Percentiles rank a stretch among this genome's conserved stretches.
Conservation (phyloP, 768 basidiomycete species). For the Phanerochaete sordida region DNA sequence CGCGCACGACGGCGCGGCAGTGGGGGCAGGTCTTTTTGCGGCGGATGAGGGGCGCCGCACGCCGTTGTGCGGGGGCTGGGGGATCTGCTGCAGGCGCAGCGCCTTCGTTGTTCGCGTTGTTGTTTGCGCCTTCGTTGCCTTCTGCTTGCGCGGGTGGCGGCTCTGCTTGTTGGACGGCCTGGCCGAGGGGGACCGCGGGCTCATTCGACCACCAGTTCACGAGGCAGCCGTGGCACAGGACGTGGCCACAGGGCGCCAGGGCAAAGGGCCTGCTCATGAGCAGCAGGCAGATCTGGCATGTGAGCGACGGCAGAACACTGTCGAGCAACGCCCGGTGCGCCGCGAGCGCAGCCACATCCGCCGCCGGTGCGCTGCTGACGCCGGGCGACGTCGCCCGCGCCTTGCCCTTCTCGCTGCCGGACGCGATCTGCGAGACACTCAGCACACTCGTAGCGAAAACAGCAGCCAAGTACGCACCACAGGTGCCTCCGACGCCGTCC, state of each 20-base stretch:
- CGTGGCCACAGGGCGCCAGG: conserved; percentile 72
- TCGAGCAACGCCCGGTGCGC: conserved; percentile 52
- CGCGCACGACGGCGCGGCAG: conserved; percentile 40
- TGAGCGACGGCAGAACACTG: conserved; percentile 58
- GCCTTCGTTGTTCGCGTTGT: conserved; percentile 8
- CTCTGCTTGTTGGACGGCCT: background rate
- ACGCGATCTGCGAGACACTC: background rate
- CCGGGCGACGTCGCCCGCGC: conserved; percentile 4
- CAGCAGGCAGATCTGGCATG: conserved; percentile 79
- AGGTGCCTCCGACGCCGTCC: background rate
- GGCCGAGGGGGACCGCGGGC: conserved; percentile 27
- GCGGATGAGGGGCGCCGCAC: conserved; percentile 22
- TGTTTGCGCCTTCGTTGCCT: background rate
- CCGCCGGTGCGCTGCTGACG: background rate
- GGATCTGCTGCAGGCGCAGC: conserved; percentile 1
- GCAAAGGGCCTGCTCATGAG: conserved; percentile 71
- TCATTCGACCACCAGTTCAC: conserved; percentile 65
- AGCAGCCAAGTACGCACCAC: background rate
- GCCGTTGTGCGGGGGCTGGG: background rate
- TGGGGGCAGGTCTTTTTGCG: conserved; percentile 43
- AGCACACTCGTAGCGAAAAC: background rate
- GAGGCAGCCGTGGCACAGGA: conserved; percentile 69
- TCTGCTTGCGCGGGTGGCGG: background rate
- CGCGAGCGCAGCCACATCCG: conserved; percentile 24
- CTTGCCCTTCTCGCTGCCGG: conserved; percentile 7